Base-by-base conservation (phyloP, 2,329 filamentous ascomycete genomes). In the Talaromyces sp. region DNA sequence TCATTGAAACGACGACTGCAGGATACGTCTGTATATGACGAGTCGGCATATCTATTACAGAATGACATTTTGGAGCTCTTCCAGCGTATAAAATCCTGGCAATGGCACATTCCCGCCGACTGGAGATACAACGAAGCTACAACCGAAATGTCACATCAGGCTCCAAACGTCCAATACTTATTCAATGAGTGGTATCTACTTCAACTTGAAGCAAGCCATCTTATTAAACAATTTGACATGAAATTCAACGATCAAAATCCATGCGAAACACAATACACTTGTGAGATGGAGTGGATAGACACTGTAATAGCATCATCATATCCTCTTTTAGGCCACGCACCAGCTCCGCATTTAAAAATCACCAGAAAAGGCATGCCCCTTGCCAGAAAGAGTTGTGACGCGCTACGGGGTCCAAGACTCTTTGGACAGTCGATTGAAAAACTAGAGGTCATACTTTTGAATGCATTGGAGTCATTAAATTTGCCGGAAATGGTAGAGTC, bases 101-200 rank as follows among this genome's bases (percentile, higher is more conserved):
- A 14, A 35, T 29, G 10, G n/a, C 11, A 19, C 26, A 26, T 60
- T 24, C 54, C 58, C 8, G 17, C 13, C 4, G 49, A 60, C n/a
- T 54, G 55, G 58, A 26, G 29, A 10, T 5, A 21, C 26, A 17
- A 6, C 4, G 19, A 9, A 10, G 35, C 38, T 26, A 19, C 24
- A 6, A 10, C 38, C 7, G 21, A 24, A 2, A 17, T 19, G 4
- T 13, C 24, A 13, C 14, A 51, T 21, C 49, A 52, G 24, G 43
- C 55, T 9, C 29, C 29, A 3, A 55, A 49, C 8, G 21, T 60
- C 1, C 56, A 17, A 27, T 60, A 57, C 21, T 27, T 60, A n/a
- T 57, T 60, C 6, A 60, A 60, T 31, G 46, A 60, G 21, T 54
- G 49, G 55, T 49, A 54, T 49, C 35, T 60, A 8, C 54, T 56